A percentile compares a stretch with the other conserved stretches of the same genome.
phyloP scores from a whole-genome alignment of 129 eudicot species.

The Centrapalus pauciflorus region DNA sequence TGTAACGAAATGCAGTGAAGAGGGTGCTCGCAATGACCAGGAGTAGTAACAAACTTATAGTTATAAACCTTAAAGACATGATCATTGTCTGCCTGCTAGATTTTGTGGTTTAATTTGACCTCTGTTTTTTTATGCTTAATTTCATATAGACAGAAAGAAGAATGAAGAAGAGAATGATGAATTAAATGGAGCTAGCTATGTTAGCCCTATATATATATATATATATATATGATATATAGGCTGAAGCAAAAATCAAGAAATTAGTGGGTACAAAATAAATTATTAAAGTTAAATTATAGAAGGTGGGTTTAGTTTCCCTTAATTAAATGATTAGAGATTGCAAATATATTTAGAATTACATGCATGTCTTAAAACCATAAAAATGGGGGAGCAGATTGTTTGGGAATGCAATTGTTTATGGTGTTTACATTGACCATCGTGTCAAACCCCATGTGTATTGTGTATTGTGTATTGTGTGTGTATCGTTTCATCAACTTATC shows the following conservation, averaged over 20 bases:
- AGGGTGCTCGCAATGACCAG: conserved; percentile 32
- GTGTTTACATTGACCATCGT: conserved; percentile 35
- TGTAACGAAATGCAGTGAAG: conserved; percentile 29
- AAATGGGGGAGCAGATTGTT: conserved; percentile 38
- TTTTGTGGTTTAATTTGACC: conserved; percentile 7
- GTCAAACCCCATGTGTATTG: conserved; percentile 62
- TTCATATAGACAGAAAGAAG: conserved; percentile 13
- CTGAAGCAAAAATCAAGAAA: conserved; percentile 31
- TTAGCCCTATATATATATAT: conserved; percentile 16
- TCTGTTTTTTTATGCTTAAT: neutral
- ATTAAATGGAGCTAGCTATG: conserved; percentile 26
- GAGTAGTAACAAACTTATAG: conserved; percentile 26
- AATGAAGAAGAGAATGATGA: conserved; percentile 25
- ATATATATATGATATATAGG: no score
- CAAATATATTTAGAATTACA: conserved; percentile 23
- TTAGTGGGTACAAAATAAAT: conserved; percentile 25
- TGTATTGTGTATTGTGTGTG: no score
- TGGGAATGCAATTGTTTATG: conserved; percentile 23
- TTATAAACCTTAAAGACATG: conserved; percentile 26
- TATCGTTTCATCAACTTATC: conserved; percentile 33
- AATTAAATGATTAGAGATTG: conserved; percentile 18
- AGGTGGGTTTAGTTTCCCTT: no score
- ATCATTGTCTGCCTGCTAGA: neutral
- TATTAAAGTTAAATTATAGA: conserved; percentile 2
- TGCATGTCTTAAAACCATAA: conserved; percentile 21